Evolutionary conservation across 805 yeast species (phyloP), one percentile per base, ranked within the genome.

Genomic region (Kockiozyma suomiensis): DNA sequence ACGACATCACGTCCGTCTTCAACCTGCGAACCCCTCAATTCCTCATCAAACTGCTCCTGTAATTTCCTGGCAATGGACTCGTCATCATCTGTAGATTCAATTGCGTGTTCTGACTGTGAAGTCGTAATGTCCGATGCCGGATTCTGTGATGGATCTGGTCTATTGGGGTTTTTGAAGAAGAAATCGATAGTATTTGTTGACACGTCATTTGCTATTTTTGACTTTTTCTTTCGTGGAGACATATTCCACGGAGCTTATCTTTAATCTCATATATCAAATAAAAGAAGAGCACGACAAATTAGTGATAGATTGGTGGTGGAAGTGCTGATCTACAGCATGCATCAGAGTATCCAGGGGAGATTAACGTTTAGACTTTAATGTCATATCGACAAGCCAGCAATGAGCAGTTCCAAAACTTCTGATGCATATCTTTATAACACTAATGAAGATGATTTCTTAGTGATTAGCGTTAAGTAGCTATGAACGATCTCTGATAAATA

Each of bases 21-120:
- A 21, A 40, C 35, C 5, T 26, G 45, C 7, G 38, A 21, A 33
- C 15, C 30, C 50, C 17, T 17, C 32, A 32, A 7, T 37, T 66
- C 68, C 7, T 51, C 49, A 52, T 66, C 68, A 40, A 56, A 66
- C 41, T 54, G 48, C 15, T 56, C 61, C 53, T 66, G 69, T 2
- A 66, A 49, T 23, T 35, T 43, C 35, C 67, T 40, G 6, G 69
- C 69, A 13, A 54, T 15, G 28, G 25, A 56, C 45, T 66, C 69
- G 42, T 66, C 69, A 4, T 26, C 33, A 8, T 25, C 50, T 15
- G 25, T 17, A 5, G 12, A 3, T 4, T 23, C 19, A 19, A n/a
- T 10, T 10, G 12, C 51, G 7, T n/a, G n/a, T 21, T 28, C 26
- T n/a, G n/a, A n/a, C n/a, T n/a, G n/a, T n/a, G n/a, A n/a, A n/a